These are phyloP conservation scores for Aureobasidium sp. DNA, from an alignment of 2,329 filamentous ascomycete genomes.

Conservation along the genomic window DNA sequence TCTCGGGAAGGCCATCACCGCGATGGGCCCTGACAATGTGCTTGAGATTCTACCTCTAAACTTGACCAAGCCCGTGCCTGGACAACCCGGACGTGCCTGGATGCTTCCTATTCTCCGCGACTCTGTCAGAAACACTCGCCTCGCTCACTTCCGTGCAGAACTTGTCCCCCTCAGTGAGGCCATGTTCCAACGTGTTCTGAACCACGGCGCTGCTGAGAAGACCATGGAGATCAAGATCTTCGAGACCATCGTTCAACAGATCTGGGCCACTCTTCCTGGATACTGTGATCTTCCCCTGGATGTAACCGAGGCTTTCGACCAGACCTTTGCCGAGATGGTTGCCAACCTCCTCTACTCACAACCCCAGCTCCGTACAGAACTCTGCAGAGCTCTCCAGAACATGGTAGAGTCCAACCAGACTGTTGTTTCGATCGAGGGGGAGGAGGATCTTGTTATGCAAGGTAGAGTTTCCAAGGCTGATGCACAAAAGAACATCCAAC, in stretches of 20 bases:
- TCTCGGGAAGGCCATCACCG: conserved; percentile 75
- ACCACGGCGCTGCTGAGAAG: conserved; percentile 75
- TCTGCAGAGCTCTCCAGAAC: conserved; percentile 79
- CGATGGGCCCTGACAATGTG: conserved; percentile 82
- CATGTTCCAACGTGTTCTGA: conserved; percentile 81
- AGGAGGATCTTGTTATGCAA: conserved; percentile 66
- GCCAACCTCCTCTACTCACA: conserved; percentile 91
- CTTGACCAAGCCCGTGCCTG: conserved; percentile 65
- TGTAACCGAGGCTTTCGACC: conserved; percentile 59
- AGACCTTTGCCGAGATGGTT: conserved; percentile 78
- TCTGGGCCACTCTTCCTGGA: conserved; percentile 86
- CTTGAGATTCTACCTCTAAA: conserved; percentile 80
- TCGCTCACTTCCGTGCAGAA: conserved; percentile 76
- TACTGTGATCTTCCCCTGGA: conserved; percentile 93
- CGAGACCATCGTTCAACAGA: conserved; percentile 90
- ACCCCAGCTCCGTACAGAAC: conserved; percentile 73
- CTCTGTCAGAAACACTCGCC: conserved; percentile 77
- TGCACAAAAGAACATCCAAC: conserved; percentile 72
- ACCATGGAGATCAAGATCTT: conserved; percentile 97
- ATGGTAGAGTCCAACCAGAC: conserved; percentile 88
- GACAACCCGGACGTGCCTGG: conserved; percentile 84
- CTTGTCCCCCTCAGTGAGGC: conserved; percentile 82
- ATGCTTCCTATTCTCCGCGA: conserved; percentile 86
- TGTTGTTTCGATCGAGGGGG: conserved; percentile 60
- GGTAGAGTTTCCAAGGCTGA: conserved; percentile 66